phyloP scores from a whole-genome alignment of 2,329 filamentous ascomycete species.

The Diatrype stigma region DNA sequence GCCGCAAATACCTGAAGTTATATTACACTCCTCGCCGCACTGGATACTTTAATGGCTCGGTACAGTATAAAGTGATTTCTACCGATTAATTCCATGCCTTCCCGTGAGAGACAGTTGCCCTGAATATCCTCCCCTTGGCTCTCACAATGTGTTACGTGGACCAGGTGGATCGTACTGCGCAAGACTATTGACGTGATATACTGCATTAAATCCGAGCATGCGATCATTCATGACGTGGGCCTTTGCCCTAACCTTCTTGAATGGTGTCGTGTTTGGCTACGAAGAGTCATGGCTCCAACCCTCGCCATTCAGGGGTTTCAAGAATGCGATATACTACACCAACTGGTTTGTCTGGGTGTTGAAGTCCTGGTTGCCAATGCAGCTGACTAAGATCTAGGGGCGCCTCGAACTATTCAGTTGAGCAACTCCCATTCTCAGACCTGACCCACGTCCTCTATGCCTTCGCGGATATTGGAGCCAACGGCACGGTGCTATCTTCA shows the following conservation, averaged over 20 bases:
- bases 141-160: too few relatives aligned
- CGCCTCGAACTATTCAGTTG: constrained; percentile 55
- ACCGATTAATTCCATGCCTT: too few relatives aligned
- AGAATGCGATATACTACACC: constrained; percentile 49
- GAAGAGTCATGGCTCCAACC: background rate
- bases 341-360: constrained; percentile 42
- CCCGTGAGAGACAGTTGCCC: too few relatives aligned
- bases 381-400: constrained; percentile 28
- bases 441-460: constrained; percentile 71
- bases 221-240: background rate
- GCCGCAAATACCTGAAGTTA: too few relatives aligned
- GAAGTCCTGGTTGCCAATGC: background rate
- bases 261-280: background rate
- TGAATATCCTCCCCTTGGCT: too few relatives aligned
- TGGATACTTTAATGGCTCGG: too few relatives aligned
- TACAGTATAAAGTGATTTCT: too few relatives aligned
- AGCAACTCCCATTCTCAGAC: constrained; percentile 62
- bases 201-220: background rate
- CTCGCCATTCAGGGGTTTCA: constrained; percentile 14
- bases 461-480: constrained; percentile 42
- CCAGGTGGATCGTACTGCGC: too few relatives aligned
- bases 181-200: background rate
- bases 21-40: too few relatives aligned
- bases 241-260: background rate
- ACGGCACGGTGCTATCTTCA: constrained; percentile 51